phyloP scores from a whole-genome alignment of 768 basidiomycete species.

The Rhodotorula babjevae region DNA sequence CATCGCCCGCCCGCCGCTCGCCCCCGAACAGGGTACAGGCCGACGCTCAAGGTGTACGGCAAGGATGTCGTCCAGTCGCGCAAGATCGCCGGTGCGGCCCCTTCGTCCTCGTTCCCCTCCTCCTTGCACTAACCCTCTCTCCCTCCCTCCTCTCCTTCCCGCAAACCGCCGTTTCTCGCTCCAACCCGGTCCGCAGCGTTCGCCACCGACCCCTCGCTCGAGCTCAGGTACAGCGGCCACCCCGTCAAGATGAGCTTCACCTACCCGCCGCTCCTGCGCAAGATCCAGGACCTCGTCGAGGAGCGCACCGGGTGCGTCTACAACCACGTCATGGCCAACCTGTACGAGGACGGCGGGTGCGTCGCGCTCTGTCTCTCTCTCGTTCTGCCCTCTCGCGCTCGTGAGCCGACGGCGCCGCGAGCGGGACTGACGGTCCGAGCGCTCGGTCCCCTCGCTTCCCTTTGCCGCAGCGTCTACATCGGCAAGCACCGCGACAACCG shows the following conservation, averaged over 20 bases:
- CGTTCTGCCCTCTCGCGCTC: no score
- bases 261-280: constrained; percentile 46
- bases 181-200: no score
- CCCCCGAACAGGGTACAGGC: constrained; percentile 48
- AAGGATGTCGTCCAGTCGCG: constrained; percentile 49
- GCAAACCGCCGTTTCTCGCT: no score
- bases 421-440: no score
- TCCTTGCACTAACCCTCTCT: background rate
- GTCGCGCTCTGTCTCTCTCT: background rate
- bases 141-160: no score
- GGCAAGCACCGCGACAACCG: constrained; percentile 45
- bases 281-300: constrained; percentile 47
- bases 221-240: constrained; percentile 49
- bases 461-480: constrained; percentile 19
- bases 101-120: background rate
- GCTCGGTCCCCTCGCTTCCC: no score
- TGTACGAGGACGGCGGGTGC: constrained; percentile 49
- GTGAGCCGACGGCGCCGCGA: no score
- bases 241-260: constrained; percentile 48
- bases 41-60: constrained; percentile 51
- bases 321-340: constrained; percentile 52
- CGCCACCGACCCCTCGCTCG: constrained; percentile 45
- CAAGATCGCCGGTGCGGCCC: constrained; percentile 44
- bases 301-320: constrained; percentile 46
- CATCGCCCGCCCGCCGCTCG: background rate